Evolutionary conservation across 2,329 filamentous ascomycete genomes (phyloP).

Genomic region (Calonectria pseudoreteaudii): DNA sequence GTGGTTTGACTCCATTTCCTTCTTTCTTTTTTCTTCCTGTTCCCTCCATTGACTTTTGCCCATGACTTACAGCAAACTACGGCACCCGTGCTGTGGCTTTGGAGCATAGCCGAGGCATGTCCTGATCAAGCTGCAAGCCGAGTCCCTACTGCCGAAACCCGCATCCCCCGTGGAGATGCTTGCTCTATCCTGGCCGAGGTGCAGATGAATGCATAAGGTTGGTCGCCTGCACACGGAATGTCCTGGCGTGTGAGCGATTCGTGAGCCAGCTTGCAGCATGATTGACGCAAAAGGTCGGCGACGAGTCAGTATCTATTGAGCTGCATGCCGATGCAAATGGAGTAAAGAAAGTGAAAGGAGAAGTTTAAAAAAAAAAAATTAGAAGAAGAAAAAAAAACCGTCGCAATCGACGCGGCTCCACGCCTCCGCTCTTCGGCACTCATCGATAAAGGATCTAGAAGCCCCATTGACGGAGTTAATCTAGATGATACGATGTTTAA

Average conservation of each 20-base stretch:
- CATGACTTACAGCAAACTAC: background rate
- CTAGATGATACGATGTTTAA: slow-evolving; percentile 23
- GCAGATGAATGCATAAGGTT: slow-evolving; percentile 22
- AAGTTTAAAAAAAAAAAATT: background rate
- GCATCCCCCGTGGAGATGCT: slow-evolving; percentile 12
- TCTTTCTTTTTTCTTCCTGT: background rate
- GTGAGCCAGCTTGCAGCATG: background rate
- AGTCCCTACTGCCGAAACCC: background rate
- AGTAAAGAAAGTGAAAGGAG: background rate
- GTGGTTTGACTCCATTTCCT: slow-evolving; percentile 19
- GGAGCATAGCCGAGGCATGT: slow-evolving; percentile 16
- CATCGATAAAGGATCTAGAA: slow-evolving; percentile 34
- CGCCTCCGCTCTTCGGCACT: slow-evolving; percentile 16
- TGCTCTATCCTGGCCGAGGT: background rate
- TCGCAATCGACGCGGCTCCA: slow-evolving; percentile 19
- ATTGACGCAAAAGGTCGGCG: background rate
- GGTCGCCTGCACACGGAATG: slow-evolving; percentile 26
- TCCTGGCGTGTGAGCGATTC: slow-evolving; percentile 10
- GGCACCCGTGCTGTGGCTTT: background rate
- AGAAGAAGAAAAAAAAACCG: background rate
- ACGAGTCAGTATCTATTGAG: background rate
- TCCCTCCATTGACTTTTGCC: background rate
- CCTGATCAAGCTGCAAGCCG: slow-evolving; percentile 4
- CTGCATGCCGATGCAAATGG: background rate
- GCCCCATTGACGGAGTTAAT: slow-evolving; percentile 17